phyloP scores from a whole-genome alignment of 495 filamentous ascomycete species.

The Hypoxylon trugodes region DNA sequence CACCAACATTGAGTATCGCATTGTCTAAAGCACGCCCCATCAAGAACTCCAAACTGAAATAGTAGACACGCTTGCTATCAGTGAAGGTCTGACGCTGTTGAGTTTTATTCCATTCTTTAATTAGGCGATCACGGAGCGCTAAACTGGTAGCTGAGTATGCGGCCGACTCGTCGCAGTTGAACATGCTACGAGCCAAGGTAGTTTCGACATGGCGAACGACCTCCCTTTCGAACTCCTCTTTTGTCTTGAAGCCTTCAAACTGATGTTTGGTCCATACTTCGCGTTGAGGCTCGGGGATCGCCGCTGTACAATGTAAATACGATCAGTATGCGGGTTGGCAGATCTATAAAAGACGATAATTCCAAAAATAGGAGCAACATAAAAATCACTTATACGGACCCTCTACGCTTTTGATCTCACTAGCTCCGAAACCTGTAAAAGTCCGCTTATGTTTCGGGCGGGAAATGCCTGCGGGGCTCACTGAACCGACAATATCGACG shows the following conservation, averaged over 20 bases:
- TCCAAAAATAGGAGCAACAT: not conserved
- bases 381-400: conserved; percentile 52
- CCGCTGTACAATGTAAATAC: conserved; percentile 48
- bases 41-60: conserved; percentile 94
- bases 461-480: conserved; percentile 73
- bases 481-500: conserved; percentile 79
- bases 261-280: conserved; percentile 87
- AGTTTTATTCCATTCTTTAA: conserved; percentile 97
- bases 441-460: conserved; percentile 96
- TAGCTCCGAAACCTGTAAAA: conserved; percentile 86
- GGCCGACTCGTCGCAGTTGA: conserved; percentile 96
- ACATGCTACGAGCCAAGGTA: conserved; percentile 92
- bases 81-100: conserved; percentile 92
- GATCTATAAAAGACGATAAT: conserved; percentile 44
- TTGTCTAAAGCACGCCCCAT: conserved; percentile 98
- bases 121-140: conserved; percentile 89
- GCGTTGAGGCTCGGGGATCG: conserved; percentile 87
- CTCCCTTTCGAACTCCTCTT: conserved; percentile 74
- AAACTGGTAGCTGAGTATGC: conserved; percentile 91
- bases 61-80: conserved; percentile 94
- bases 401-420: conserved; percentile 93
- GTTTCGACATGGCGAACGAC: conserved; percentile 95
- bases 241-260: conserved; percentile 73
- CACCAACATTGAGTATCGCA: conserved; percentile 93
- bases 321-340: conserved; percentile 28